Conservation (phyloP, 345 rosid species). For the Populus davidiana region DNA sequence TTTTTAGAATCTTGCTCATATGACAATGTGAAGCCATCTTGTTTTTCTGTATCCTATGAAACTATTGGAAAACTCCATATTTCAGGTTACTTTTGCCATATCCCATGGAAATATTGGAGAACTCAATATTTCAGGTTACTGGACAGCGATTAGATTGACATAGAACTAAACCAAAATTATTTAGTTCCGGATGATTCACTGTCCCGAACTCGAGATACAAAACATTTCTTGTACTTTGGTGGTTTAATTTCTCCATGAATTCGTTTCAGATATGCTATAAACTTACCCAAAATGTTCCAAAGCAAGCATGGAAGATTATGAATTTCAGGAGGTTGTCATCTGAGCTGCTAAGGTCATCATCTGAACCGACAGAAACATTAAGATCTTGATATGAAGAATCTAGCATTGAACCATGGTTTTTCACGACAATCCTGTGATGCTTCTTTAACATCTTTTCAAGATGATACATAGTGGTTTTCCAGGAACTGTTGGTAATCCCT, state of each 20-base stretch:
- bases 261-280: background rate
- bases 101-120: background rate
- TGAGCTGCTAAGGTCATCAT: conserved; percentile 41
- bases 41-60: background rate
- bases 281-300: conserved; percentile 63
- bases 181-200: background rate
- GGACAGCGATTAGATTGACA: background rate
- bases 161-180: background rate
- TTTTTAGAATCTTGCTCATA: background rate
- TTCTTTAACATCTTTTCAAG: conserved; percentile 53
- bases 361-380: conserved; percentile 40
- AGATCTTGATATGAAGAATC: conserved; percentile 62
- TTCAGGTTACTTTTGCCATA: background rate
- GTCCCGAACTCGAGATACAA: no score
- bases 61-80: background rate
- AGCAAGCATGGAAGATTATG: conserved; percentile 50
- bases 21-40: background rate
- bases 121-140: background rate
- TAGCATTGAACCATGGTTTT: conserved; percentile 42
- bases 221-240: background rate
- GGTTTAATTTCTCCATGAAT: background rate
- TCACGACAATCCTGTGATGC: conserved; percentile 52
- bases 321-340: conserved; percentile 61
- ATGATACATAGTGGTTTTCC: conserved; percentile 39
- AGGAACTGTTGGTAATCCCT: conserved; percentile 24